A percentile compares a stretch with the other conserved stretches of the same genome.
Conservation (phyloP, 805 yeast species). For the Vanderwaltozyma tropicalis region DNA sequence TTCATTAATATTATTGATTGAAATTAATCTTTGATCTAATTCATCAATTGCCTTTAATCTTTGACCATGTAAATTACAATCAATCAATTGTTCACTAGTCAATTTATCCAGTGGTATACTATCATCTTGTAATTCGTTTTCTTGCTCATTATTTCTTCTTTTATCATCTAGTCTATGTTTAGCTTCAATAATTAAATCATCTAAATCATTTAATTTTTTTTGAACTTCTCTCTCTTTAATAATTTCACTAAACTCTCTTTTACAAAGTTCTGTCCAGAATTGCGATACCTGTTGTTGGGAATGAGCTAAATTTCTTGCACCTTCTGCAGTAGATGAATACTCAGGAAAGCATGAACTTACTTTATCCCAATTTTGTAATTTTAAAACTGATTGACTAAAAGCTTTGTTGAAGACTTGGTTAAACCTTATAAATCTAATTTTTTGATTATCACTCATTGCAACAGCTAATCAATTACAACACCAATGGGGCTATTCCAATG, state of each 20-base stretch:
- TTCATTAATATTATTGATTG: constrained; percentile 14
- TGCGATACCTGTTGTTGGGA: constrained; percentile 43
- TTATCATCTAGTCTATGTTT: constrained; percentile 11
- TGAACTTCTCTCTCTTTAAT: constrained; percentile 36
- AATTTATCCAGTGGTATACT: constrained; percentile 13
- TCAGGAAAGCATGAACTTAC: constrained; percentile 45
- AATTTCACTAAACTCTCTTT: constrained; percentile 45
- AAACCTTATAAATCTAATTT: constrained; percentile 40
- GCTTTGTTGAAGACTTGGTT: constrained; percentile 44
- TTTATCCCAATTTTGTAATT: constrained; percentile 41
- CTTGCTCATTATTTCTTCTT: constrained; percentile 3
- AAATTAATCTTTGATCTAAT: constrained; percentile 15
- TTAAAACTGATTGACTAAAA: constrained; percentile 39
- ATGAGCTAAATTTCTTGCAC: constrained; percentile 29
- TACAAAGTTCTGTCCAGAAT: constrained; percentile 41
- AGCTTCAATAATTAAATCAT: constrained; percentile 31
- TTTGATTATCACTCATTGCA: constrained; percentile 4
- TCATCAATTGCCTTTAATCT: constrained; percentile 14
- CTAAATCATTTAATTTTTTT: constrained; percentile 30
- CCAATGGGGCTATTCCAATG: too few species aligned
- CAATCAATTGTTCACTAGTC: constrained; percentile 17
- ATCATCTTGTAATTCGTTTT: constrained; percentile 3
- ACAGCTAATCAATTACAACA: background rate
- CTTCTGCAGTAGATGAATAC: constrained; percentile 37
- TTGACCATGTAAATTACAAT: constrained; percentile 18